phyloP scores from a whole-genome alignment of 305 asterid species.

The Solanum hybrid region DNA sequence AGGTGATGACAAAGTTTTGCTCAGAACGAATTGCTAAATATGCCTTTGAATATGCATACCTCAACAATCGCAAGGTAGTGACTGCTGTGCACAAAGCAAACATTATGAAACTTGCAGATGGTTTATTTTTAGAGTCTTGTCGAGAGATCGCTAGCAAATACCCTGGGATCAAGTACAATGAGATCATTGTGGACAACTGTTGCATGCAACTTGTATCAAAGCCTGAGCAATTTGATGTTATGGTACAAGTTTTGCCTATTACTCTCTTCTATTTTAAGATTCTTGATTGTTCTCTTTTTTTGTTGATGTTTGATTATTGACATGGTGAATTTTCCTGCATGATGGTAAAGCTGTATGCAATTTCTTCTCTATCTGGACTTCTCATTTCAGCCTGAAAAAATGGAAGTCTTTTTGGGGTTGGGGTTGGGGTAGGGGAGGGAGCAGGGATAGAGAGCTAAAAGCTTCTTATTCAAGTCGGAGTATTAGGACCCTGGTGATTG shows the following conservation, averaged over 20 bases:
- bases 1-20: constrained; percentile 97
- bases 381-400: background rate
- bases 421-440: background rate
- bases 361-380: background rate
- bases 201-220: constrained; percentile 98
- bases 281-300: background rate
- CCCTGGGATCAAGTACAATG: constrained; percentile 75
- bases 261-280: background rate
- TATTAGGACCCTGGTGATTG: background rate
- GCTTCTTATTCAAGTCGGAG: background rate
- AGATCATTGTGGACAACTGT: constrained; percentile 95
- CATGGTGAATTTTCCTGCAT: background rate
- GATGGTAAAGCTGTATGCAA: background rate
- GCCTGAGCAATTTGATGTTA: constrained; percentile 97
- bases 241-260: constrained; percentile 38
- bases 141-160: constrained; percentile 93
- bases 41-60: constrained; percentile 96
- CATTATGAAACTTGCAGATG: constrained; percentile 98
- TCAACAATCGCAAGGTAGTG: constrained; percentile 89
- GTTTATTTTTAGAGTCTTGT: constrained; percentile 84
- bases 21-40: constrained; percentile 93
- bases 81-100: constrained; percentile 97
- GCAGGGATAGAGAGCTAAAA: background rate
- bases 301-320: background rate
- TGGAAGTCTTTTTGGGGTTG: background rate